Evolutionary conservation across 208 protist species (phyloP), one percentile per base, ranked within the genome.

Genomic region (Naegleria gruberi): DNA sequence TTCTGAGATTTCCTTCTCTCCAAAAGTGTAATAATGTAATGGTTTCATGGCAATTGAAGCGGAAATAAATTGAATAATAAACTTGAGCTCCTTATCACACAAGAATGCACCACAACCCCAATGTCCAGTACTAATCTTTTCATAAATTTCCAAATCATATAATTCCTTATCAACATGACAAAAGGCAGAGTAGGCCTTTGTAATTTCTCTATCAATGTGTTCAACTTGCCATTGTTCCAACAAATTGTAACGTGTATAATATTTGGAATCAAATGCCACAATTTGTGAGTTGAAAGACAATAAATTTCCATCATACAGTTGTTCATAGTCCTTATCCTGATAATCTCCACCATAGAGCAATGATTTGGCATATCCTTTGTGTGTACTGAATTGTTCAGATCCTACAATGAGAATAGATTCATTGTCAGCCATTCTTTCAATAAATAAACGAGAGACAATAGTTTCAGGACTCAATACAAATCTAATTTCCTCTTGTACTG

Each of bases 51-150:
- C 93, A 90, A 93, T 88, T 0, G 95, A 94, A 0, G 95, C 95
- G 30, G 96, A 95, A 30, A 96, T 94, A 91, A 92, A 95, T 92
- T 98, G 96, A 47, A 98, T 90, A 26, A 98, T 84, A 41, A 95
- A 46, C 90, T 98, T 98, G 89, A 97, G 87, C 46, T 96, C 89
- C 37, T 89, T 77, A 90, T 98, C 93, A 1, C 96, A 96, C 83
- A 92, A 90, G 90, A 97, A 97, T 8, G 94, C 95, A 44, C 96
- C 96, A 89, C 96, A 97, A 8, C 96, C 96, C 96, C 96, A 98
- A 87, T 97, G 95, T 0, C 96, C 96, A 5, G 96, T 97, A 10
- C 94, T 93, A 23, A 97, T 92, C 88, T 92, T 65, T 41, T 1
- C 23, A 8, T 26, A 37, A 23, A 26, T 88, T 46, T 44, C 0